These are phyloP conservation scores for Penicillium thymicola DNA, from an alignment of 2,329 filamentous ascomycete species.

Conservation along the genomic window DNA sequence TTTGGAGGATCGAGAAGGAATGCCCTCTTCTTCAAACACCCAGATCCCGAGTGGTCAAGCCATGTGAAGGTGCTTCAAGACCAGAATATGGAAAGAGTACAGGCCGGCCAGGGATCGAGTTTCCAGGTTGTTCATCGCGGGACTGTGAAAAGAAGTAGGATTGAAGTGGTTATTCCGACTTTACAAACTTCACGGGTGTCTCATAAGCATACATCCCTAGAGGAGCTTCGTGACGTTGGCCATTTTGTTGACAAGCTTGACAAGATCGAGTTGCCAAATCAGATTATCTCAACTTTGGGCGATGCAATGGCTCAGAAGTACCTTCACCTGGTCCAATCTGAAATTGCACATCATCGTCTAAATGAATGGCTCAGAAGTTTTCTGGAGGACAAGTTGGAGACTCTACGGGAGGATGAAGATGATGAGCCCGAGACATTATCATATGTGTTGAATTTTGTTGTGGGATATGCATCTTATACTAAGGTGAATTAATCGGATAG, in stretches of 20 bases:
- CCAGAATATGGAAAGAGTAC: conserved; percentile 44
- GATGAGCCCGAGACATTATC: conserved; percentile 37
- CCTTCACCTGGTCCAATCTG: conserved; percentile 63
- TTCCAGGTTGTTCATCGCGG: conserved; percentile 64
- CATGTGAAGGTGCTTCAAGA: conserved; percentile 67
- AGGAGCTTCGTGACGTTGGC: conserved; percentile 71
- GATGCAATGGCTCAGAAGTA: conserved; percentile 76
- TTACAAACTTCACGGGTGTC: conserved; percentile 72
- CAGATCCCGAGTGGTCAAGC: conserved; percentile 71
- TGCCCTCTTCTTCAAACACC: conserved; percentile 54
- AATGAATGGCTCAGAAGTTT: conserved; percentile 42
- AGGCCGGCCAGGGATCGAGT: conserved; percentile 47
- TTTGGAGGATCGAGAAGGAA: conserved; percentile 45
- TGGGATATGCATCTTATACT: conserved; percentile 36
- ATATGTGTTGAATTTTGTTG: conserved; percentile 34
- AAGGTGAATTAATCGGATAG: conserved; percentile 30
- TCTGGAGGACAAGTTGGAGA: conserved; percentile 37
- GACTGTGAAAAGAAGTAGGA: conserved; percentile 49
- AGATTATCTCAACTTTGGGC: conserved; percentile 71
- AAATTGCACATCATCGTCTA: conserved; percentile 42
- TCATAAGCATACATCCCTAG: conserved; percentile 58
- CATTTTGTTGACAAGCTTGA: conserved; percentile 71
- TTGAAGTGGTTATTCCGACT: conserved; percentile 57
- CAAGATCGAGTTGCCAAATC: conserved; percentile 75
- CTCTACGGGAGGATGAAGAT: conserved; percentile 45